These are phyloP conservation scores for Tetracladium marchalianum DNA, from an alignment of 495 filamentous ascomycete species.

Conservation along the genomic window DNA sequence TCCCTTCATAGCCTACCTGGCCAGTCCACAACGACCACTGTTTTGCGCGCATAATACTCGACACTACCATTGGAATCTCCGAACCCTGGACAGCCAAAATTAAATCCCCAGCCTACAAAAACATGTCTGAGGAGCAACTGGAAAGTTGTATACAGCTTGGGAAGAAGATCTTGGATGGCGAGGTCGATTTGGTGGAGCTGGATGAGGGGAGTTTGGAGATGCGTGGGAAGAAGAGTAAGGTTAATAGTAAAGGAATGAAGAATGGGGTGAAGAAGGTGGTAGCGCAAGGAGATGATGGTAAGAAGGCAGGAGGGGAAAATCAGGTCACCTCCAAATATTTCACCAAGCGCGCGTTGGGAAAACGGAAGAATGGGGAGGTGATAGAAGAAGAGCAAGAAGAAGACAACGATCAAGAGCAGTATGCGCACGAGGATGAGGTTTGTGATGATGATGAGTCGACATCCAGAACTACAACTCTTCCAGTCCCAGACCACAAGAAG, in stretches of 20 bases:
- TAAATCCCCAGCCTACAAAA: constrained; percentile 19
- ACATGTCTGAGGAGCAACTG: constrained; percentile 21
- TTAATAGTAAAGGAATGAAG: constrained; percentile 9
- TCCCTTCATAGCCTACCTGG: constrained; percentile 15
- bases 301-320: constrained; percentile 3
- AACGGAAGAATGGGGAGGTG: constrained; percentile 6
- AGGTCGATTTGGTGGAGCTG: constrained; percentile 20
- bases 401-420: constrained; percentile 17
- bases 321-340: neutral
- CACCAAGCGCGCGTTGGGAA: constrained; percentile 2
- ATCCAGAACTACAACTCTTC: too few relatives aligned
- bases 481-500: too few relatives aligned
- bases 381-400: constrained; percentile 8
- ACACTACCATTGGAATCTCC: constrained; percentile 14
- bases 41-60: constrained; percentile 23
- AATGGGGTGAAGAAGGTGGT: constrained; percentile 1
- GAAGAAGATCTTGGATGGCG: constrained; percentile 19
- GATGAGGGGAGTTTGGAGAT: constrained; percentile 16
- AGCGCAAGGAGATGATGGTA: neutral
- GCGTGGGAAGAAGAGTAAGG: constrained; percentile 18
- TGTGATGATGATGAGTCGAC: too few relatives aligned
- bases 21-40: constrained; percentile 13
- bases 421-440: constrained; percentile 1
- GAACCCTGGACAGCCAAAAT: constrained; percentile 16
- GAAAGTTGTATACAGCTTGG: constrained; percentile 19